These are phyloP conservation scores for Triticum aestivum DNA, from an alignment of 176 grass and related monocot genomes.

Conservation along the genomic window IWGSC_CS_RefSeq_v2.1 NC_057807.1:412387624-412388123, in stretches of 20 bases:
- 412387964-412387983: slow-evolving; percentile 14
- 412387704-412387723: not conserved
- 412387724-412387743: too few relatives aligned
- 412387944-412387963: not conserved
- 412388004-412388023: not conserved
- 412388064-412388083: not conserved
- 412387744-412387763: too few relatives aligned
- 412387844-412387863: too few relatives aligned
- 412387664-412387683: not conserved
- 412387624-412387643: not conserved
- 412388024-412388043: not conserved
- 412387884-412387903: not conserved
- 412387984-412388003: not conserved
- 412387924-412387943: not conserved
- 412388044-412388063: too few relatives aligned
- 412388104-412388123: not conserved
- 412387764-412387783: too few relatives aligned
- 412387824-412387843: too few relatives aligned
- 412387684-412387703: not conserved
- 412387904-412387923: not conserved
- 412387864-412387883: not conserved
- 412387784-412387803: too few relatives aligned
- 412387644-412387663: not conserved
- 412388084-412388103: not conserved
- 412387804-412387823: too few relatives aligned